Evolutionary conservation across 441 rosid genomes (phyloP).

Genomic region (Arabidopsis hybrid): DNA sequence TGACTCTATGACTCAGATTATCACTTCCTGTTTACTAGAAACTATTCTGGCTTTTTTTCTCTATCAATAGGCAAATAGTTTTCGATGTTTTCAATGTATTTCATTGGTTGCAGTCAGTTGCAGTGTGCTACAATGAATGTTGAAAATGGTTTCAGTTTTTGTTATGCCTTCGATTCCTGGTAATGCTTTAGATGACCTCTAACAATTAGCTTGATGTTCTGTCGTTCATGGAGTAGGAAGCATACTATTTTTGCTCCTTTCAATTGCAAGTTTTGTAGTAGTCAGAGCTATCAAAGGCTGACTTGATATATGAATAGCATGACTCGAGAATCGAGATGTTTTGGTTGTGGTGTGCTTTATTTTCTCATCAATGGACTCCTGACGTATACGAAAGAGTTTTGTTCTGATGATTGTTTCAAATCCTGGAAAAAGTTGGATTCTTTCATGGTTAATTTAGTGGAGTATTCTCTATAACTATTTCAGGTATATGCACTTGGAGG

Average conservation of each 20-base stretch:
- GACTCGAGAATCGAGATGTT: not conserved
- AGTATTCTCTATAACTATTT: slow-evolving; percentile 1
- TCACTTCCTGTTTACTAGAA: not conserved
- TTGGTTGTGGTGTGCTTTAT: not conserved
- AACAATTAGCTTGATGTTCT: too few species aligned
- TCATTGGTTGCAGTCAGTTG: not conserved
- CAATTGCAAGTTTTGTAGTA: not conserved
- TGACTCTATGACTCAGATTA: not conserved
- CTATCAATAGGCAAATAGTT: not conserved
- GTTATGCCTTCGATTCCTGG: not conserved
- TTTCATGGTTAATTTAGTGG: slow-evolving; percentile 6
- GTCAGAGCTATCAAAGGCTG: not conserved
- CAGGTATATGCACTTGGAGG: slow-evolving; percentile 95
- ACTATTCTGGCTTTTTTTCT: not conserved
- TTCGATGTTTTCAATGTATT: not conserved
- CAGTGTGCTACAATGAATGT: not conserved
- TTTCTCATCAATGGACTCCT: not conserved
- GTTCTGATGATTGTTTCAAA: not conserved
- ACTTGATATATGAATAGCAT: slow-evolving; percentile 2
- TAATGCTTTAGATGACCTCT: not conserved
- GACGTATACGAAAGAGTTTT: not conserved
- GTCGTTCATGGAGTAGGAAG: not conserved
- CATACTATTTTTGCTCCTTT: not conserved
- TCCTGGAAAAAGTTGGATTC: slow-evolving; percentile 19
- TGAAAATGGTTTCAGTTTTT: slow-evolving; percentile 11